phyloP scores from a whole-genome alignment of 2,329 filamentous ascomycete species.

The Aureobasidium melanogenum region DNA sequence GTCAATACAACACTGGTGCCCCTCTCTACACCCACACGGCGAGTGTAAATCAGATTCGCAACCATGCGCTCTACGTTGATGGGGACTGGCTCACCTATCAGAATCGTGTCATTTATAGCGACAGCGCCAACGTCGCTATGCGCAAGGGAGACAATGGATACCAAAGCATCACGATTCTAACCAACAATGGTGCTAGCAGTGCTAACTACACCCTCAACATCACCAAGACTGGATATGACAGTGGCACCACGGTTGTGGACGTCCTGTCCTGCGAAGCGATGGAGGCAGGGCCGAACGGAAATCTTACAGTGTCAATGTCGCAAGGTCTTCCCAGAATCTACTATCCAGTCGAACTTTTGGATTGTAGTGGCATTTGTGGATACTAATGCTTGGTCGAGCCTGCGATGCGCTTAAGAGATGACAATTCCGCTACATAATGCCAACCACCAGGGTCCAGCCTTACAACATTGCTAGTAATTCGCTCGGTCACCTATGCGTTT shows the following conservation, averaged over 20 bases:
- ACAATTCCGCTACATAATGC: neutral
- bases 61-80: constrained; percentile 33
- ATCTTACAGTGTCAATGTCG: constrained; percentile 27
- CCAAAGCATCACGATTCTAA: constrained; percentile 31
- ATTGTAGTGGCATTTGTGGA: constrained; percentile 17
- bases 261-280: constrained; percentile 27
- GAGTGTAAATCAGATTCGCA: constrained; percentile 44
- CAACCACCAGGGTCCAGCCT: neutral
- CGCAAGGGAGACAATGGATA: constrained; percentile 34
- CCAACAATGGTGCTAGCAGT: constrained; percentile 23
- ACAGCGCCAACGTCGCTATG: constrained; percentile 36
- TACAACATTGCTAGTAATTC: neutral
- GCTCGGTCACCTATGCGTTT: neutral
- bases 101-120: constrained; percentile 32
- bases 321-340: constrained; percentile 28
- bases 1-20: constrained; percentile 31
- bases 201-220: constrained; percentile 21
- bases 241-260: constrained; percentile 28
- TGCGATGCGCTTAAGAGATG: neutral
- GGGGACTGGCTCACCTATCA: constrained; percentile 32
- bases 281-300: constrained; percentile 22
- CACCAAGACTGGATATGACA: constrained; percentile 19
- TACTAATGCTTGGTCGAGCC: neutral
- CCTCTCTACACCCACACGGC: constrained; percentile 34
- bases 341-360: constrained; percentile 20